Percentiles rank a stretch among this genome's conserved stretches.
Evolutionary conservation across 768 basidiomycete genomes (phyloP).

Genomic region (Tricholoma sp.): DNA sequence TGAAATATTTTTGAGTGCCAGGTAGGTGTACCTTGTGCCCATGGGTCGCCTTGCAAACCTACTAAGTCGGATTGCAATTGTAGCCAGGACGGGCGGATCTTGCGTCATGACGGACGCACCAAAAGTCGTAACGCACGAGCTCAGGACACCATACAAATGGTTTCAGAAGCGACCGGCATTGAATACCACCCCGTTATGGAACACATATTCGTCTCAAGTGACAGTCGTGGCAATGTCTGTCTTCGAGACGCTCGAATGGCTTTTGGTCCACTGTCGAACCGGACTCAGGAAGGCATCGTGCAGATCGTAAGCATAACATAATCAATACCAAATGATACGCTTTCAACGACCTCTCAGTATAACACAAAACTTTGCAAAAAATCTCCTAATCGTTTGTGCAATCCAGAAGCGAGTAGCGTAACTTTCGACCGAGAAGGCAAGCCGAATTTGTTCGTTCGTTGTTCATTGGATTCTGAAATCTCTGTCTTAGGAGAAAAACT

Average conservation of each 20-base stretch:
- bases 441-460: constrained; percentile 4
- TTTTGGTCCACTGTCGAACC: constrained; percentile 46
- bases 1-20: constrained; percentile 64
- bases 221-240: constrained; percentile 51
- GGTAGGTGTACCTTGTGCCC: constrained; percentile 32
- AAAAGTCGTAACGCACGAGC: constrained; percentile 26
- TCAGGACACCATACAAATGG: constrained; percentile 48
- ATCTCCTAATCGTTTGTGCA: constrained; percentile 33
- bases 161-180: constrained; percentile 56
- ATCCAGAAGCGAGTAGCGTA: constrained; percentile 67
- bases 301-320: constrained; percentile 33
- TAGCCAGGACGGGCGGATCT: constrained; percentile 69
- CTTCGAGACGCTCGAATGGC: constrained; percentile 73
- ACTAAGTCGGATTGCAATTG: background rate
- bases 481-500: constrained; percentile 48
- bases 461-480: background rate
- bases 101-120: constrained; percentile 56
- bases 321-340: background rate
- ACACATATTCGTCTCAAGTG: constrained; percentile 64
- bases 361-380: constrained; percentile 40
- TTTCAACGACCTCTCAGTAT: constrained; percentile 25
- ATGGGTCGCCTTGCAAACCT: constrained; percentile 4
- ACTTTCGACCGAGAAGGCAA: constrained; percentile 64
- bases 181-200: constrained; percentile 66
- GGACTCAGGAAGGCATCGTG: constrained; percentile 51